Base-by-base conservation (phyloP, 1,284 basidiomycete species). In the Singerocomus inundabilis region DNA sequence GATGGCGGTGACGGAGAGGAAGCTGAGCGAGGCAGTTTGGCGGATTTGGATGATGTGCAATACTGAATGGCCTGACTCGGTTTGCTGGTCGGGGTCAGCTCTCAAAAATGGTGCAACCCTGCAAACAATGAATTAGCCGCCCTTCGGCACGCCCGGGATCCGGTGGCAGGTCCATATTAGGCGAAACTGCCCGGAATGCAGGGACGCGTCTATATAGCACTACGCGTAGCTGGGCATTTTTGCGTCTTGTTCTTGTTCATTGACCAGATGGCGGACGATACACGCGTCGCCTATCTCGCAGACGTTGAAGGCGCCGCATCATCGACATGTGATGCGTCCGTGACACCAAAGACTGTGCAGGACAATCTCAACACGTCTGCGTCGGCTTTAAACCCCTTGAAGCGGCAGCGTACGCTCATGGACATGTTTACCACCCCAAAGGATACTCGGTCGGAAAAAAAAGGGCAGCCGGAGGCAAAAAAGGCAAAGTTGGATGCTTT, bases 1-100 rank as follows among this genome's bases (percentile, higher is more conserved):
- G 72, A 70, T 49, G 84, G 83, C 15, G 85, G 85, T 31, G 87
- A 88, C 1, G 85, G 87, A 4, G 88, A 88, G 13, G 87, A 88
- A 43, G 74, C 74, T 74, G 87, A 88, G 58, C 85, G 84, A 75
- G 83, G 76, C 85, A 88, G 82, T 62, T 79, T 87, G 81, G 53
- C 54, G 10, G 44, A 57, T 48, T 57, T 64, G 7, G 34, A 28
- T 21, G 31, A 44, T 35, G 43, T 46, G 41, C 16, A 38, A 18
- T 26, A 34, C 12, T 33, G 35, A 50, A 46, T 24, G 29, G n/a
- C 36, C 39, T 37, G 36, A 39, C 15, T 42, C 30, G 32, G 26
- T 42, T 37, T 40, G 25, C 32, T 48, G 37, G 47, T 41, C 32
- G 38, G 29, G 24, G 47, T 42, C 42, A 38, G 12, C 34, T 41